These are phyloP conservation scores for Trichophyton equinum DNA, from an alignment of 2,329 filamentous ascomycete genomes.

Conservation along the genomic window DNA sequence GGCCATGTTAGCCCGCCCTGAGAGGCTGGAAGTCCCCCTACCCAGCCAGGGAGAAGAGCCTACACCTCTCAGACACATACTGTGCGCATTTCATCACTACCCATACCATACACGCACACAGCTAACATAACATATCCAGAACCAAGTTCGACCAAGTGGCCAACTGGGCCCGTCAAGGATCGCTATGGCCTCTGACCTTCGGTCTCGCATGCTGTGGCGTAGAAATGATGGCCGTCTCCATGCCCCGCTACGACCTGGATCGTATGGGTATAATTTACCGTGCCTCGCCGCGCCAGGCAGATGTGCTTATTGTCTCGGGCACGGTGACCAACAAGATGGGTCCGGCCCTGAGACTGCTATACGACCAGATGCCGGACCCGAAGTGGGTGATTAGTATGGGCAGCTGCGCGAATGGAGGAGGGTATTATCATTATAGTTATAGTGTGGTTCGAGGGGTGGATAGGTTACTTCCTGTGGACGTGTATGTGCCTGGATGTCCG, in stretches of 20 bases:
- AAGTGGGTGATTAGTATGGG: conserved; percentile 81
- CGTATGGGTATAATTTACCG: conserved; percentile 82
- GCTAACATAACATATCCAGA: conserved; percentile 29
- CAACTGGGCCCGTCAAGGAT: conserved; percentile 76
- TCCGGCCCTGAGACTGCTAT: conserved; percentile 75
- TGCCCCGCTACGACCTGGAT: conserved; percentile 80
- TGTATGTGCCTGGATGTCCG: conserved; percentile 64
- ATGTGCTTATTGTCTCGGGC: conserved; percentile 88
- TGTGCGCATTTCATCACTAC: background rate
- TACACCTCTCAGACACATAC: background rate
- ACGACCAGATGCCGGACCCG: conserved; percentile 91
- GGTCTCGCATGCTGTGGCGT: conserved; percentile 79
- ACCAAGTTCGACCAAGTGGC: conserved; percentile 66
- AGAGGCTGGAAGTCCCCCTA: background rate
- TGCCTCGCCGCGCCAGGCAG: conserved; percentile 73
- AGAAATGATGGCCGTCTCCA: conserved; percentile 88
- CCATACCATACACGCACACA: background rate
- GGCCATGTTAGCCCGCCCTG: background rate
- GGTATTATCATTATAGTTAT: conserved; percentile 82
- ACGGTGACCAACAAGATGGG: conserved; percentile 97
- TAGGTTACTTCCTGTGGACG: conserved; percentile 64
- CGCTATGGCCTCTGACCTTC: conserved; percentile 81
- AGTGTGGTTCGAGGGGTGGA: conserved; percentile 63
- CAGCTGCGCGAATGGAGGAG: conserved; percentile 70
- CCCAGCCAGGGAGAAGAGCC: conserved; percentile 1